Conservation (phyloP, 1,284 basidiomycete species). For the Tilletia setariae region DNA sequence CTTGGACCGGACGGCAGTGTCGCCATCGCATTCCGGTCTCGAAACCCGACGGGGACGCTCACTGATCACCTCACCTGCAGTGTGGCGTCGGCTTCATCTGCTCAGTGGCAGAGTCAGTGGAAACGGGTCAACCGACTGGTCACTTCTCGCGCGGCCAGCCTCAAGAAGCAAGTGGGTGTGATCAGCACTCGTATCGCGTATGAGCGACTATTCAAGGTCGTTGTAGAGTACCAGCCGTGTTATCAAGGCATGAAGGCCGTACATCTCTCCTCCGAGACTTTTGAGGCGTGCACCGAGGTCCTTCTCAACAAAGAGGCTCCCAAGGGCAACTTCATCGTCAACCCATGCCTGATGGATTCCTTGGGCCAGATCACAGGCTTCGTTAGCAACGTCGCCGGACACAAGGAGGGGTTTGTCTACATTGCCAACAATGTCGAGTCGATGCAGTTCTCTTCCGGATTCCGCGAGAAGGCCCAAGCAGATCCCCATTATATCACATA, state of each 20-base stretch:
- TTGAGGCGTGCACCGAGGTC: conserved; percentile 7
- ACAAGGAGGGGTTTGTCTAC: conserved; percentile 3
- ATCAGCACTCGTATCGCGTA: conserved; percentile 22
- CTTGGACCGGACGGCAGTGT: not conserved
- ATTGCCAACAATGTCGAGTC: conserved; percentile 12
- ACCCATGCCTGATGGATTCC: conserved; percentile 15
- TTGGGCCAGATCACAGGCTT: conserved; percentile 19
- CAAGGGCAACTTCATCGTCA: conserved; percentile 1
- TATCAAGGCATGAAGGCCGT: conserved; percentile 15
- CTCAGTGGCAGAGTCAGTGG: not conserved
- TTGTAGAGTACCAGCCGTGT: conserved; percentile 7
- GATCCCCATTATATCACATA: not conserved
- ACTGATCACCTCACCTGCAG: conserved; percentile 6
- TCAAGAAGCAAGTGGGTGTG: conserved; percentile 21
- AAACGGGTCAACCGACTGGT: conserved; percentile 11
- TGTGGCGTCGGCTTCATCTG: not conserved
- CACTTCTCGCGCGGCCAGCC: conserved; percentile 3
- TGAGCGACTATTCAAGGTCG: conserved; percentile 17
- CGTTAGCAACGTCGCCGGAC: conserved; percentile 13
- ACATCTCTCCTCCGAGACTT: not conserved
- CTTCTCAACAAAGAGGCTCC: not conserved
- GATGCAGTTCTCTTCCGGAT: conserved; percentile 10
- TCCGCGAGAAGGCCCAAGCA: not conserved
- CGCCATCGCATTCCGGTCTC: not conserved
- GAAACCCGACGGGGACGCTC: not conserved